phyloP scores from a whole-genome alignment of 1,284 basidiomycete species.

The Sporisorium sorghi region DNA sequence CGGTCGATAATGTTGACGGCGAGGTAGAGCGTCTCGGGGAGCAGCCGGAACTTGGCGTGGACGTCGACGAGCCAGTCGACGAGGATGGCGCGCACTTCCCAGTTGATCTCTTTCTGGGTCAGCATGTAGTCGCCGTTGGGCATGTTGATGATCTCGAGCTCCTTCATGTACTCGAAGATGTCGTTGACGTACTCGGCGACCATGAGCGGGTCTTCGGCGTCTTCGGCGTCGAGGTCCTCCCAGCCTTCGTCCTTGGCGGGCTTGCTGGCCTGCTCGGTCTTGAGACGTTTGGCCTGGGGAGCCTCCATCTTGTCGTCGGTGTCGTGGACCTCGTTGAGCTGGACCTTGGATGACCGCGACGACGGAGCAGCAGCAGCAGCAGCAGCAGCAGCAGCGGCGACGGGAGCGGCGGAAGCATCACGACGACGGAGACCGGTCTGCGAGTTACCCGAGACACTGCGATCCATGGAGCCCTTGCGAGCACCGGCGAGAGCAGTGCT shows the following conservation, averaged over 20 bases:
- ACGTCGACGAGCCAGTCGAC: conserved; percentile 98
- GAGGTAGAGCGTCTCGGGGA: conserved; percentile 95
- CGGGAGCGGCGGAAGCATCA: conserved; percentile 20
- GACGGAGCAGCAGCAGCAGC: conserved; percentile 2
- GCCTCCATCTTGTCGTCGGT: conserved; percentile 51
- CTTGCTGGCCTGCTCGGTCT: conserved; percentile 44
- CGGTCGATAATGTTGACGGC: conserved; percentile 96
- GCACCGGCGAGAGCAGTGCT: conserved; percentile 19
- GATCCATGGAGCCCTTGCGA: conserved; percentile 44
- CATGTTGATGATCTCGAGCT: conserved; percentile 73
- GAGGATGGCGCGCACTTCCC: conserved; percentile 79
- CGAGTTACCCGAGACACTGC: conserved; percentile 41
- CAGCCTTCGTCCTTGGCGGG: conserved; percentile 73
- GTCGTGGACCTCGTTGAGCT: conserved; percentile 43
- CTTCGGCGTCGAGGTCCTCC: conserved; percentile 93
- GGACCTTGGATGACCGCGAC: conserved; percentile 33
- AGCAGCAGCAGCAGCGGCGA: conserved; percentile 5
- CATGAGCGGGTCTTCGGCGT: conserved; percentile 94
- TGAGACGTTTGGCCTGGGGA: conserved; percentile 50
- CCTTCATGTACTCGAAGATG: conserved; percentile 91
- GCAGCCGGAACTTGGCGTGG: conserved; percentile 89
- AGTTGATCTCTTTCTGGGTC: conserved; percentile 65
- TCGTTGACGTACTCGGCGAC: conserved; percentile 95
- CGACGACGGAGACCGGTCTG: conserved; percentile 43
- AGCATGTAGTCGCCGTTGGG: conserved; percentile 67